Percentiles rank a stretch among this genome's conserved stretches.
Conservation (phyloP, 257 asterid species). For the Perilla frutescens region DNA sequence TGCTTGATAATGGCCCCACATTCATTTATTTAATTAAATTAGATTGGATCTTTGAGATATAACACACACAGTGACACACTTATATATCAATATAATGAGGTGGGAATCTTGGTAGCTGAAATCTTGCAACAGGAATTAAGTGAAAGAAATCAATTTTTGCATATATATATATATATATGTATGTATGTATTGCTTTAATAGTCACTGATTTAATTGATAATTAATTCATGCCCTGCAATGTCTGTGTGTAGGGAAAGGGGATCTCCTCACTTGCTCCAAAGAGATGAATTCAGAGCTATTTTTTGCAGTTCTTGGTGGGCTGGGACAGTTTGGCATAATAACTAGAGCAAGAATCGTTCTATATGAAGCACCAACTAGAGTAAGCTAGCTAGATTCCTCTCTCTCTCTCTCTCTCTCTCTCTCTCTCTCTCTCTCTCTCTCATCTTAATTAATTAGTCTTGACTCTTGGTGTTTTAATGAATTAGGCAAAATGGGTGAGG, state of each 20-base stretch:
- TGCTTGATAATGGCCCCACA: neutral
- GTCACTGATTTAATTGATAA: too few relatives aligned
- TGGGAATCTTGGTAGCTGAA: too few relatives aligned
- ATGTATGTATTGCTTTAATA: too few relatives aligned
- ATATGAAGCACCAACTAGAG: constrained; percentile 54
- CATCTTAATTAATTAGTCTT: neutral
- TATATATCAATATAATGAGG: too few relatives aligned
- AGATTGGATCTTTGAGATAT: too few relatives aligned
- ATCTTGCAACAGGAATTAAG: too few relatives aligned
- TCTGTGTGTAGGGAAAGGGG: constrained; percentile 52
- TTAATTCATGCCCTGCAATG: too few relatives aligned
- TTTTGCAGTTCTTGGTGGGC: constrained; percentile 61
- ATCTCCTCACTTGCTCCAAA: constrained; percentile 51
- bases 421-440: neutral
- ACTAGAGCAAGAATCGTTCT: constrained; percentile 63
- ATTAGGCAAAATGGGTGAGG: constrained; percentile 61
- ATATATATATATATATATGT: too few relatives aligned
- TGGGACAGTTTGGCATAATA: constrained; percentile 70
- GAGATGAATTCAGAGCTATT: constrained; percentile 50
- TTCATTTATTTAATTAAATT: neutral
- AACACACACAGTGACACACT: too few relatives aligned
- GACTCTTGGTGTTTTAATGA: neutral
- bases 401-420: neutral
- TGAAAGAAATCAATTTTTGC: too few relatives aligned
- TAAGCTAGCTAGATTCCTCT: constrained; percentile 18